Evolutionary conservation across 2,329 filamentous ascomycete genomes (phyloP).

Genomic region (Pseudogymnoascus sp.): DNA sequence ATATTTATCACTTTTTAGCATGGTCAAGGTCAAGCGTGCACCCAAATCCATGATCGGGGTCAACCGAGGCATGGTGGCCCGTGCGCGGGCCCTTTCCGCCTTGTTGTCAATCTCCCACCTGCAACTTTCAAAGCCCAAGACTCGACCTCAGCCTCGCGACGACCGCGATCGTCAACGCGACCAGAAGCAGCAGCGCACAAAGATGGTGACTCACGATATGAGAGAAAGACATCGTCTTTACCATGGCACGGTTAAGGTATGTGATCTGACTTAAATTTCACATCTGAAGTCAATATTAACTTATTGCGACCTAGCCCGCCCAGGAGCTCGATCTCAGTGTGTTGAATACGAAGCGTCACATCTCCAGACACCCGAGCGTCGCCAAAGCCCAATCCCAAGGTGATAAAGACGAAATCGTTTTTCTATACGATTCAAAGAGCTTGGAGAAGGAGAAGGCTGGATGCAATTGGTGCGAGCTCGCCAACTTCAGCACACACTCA

Average conservation of each 20-base stretch:
- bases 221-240: neutral
- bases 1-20: neutral
- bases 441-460: slow-evolving; percentile 33
- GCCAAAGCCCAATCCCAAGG: neutral
- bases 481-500: slow-evolving; percentile 43
- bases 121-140: neutral
- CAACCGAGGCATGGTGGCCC: slow-evolving; percentile 7
- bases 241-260: neutral
- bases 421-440: neutral
- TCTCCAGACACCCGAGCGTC: neutral
- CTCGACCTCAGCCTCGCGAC: neutral
- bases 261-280: neutral
- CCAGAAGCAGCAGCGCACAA: neutral
- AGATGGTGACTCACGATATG: neutral
- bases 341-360: neutral
- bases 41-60: slow-evolving; percentile 5
- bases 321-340: neutral
- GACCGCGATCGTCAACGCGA: neutral
- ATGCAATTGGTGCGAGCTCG: slow-evolving; percentile 59
- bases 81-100: neutral
- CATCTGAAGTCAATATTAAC: neutral
- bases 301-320: neutral
- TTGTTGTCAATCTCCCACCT: neutral
- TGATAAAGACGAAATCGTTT: neutral
- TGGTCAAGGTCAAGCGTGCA: slow-evolving; percentile 6